A percentile compares a stretch with the other conserved stretches of the same genome.
phyloP scores from a whole-genome alignment of 176 grass and related monocot genomes.

The Aegilops tauschii region DNA sequence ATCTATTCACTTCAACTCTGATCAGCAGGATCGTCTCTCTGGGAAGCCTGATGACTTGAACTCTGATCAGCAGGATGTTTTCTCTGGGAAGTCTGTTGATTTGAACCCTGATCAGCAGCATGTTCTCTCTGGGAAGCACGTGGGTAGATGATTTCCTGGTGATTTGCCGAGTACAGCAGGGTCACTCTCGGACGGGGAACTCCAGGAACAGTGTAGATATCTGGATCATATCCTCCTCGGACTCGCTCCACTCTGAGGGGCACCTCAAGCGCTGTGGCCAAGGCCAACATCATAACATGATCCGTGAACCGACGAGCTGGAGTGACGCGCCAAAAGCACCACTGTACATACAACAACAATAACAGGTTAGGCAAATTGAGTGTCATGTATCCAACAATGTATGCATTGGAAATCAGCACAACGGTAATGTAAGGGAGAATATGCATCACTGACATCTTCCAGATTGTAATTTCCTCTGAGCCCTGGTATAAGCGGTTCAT shows the following conservation, averaged over 20 bases:
- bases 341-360: neutral
- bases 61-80: neutral
- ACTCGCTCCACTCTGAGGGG: constrained; percentile 24
- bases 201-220: constrained; percentile 3
- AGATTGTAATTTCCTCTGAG: neutral
- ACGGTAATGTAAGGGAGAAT: neutral
- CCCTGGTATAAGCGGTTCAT: neutral
- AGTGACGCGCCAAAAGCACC: neutral
- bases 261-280: constrained; percentile 8
- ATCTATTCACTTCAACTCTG: too few relatives aligned
- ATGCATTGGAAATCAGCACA: neutral
- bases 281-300: constrained; percentile 17
- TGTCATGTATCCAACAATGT: neutral
- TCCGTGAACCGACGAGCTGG: neutral
- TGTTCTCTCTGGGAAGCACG: neutral
- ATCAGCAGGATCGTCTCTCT: neutral
- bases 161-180: neutral
- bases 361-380: neutral
- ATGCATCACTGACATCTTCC: constrained; percentile 26
- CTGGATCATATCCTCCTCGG: neutral
- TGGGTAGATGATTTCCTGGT: constrained; percentile 38
- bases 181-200: constrained; percentile 23
- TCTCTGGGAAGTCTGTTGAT: too few relatives aligned
- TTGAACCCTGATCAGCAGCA: too few relatives aligned
- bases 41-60: neutral